These are phyloP conservation scores for Echeveria elegans DNA, from an alignment of 164 flowering plant species.

Conservation along the genomic window DNA sequence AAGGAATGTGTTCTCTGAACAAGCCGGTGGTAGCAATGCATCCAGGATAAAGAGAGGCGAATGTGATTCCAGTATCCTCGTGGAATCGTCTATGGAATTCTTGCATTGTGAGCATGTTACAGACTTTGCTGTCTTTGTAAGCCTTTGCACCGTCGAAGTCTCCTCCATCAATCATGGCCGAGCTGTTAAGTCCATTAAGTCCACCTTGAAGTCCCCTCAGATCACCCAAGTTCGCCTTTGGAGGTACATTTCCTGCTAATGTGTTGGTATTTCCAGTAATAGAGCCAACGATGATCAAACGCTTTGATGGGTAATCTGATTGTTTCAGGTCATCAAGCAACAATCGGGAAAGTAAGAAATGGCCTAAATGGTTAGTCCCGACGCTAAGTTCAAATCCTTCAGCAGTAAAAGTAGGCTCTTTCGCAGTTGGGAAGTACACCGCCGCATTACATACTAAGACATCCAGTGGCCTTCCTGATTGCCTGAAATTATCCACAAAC, in stretches of 20 bases:
- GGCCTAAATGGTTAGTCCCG: constrained; percentile 93
- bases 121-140: constrained; percentile 99
- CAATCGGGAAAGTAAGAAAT: constrained; percentile 76
- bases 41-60: constrained; percentile 95
- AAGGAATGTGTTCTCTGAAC: constrained; percentile 85
- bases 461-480: constrained; percentile 70
- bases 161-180: constrained; percentile 93
- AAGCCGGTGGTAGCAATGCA: constrained; percentile 95
- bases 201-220: constrained; percentile 87
- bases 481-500: constrained; percentile 68
- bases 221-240: constrained; percentile 96
- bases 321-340: constrained; percentile 67
- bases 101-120: constrained; percentile 99
- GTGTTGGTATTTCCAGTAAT: constrained; percentile 98
- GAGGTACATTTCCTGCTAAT: constrained; percentile 98
- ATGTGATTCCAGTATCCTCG: constrained; percentile 85
- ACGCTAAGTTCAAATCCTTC: constrained; percentile 95
- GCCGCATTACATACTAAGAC: constrained; percentile 98
- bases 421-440: constrained; percentile 86
- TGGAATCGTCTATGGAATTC: constrained; percentile 94
- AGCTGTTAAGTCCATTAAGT: constrained; percentile 66
- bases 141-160: constrained; percentile 97
- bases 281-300: constrained; percentile 90
- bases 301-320: constrained; percentile 85
- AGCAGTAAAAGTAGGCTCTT: constrained; percentile 82